Evolutionary conservation across 768 basidiomycete species (phyloP), one percentile per base, ranked within the genome.

Genomic region (Boletellus emodensis): DNA sequence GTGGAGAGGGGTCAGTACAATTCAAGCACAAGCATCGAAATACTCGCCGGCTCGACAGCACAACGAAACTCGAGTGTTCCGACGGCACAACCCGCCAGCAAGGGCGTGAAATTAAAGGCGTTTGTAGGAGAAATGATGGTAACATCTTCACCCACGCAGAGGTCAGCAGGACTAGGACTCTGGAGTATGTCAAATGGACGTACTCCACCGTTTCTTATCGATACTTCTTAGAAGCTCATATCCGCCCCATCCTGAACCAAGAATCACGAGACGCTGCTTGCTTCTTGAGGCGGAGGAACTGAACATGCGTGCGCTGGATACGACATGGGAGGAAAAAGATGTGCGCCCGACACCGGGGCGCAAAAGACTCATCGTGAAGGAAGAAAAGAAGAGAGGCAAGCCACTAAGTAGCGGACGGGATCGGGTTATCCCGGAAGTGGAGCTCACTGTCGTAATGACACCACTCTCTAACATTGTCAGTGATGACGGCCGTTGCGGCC

Each of bases 51-150:
- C 66, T 94, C 91, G 32, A 91, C 73, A 0, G 88, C 85, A 59
- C 85, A 84, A 22, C 90, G 73, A 61, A 85, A 90, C 56, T 92
- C 90, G 41, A 94, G 72, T 6, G 91, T 92, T 3, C 92, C 92
- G 22, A 91, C 88, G 4, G 88, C 79, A 51, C 85, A 75, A 37
- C 73, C 65, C 0, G 80, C 79, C 6, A 82, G 63, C 15, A 81
- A 60, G 2, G 80, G 79, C 34, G 72, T 70, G 30, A 68, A 74
- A 40, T 72, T 71, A 62, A 72, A 72, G 34, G 69, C 59, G 17
- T 71, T 69, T 33, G 73, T 83, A 0, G 87, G 84, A 6, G 85
- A 85, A 22, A 89, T 51, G 14, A 87, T 65, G 1, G 80, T 80
- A 5, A 86, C 83, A 58, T 87, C 85, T 87, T 54, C 0, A 20